Evolutionary conservation across 2,329 filamentous ascomycete genomes (phyloP), one percentile per base, ranked within the genome.

Genomic region (Tolypocladium nubicola): DNA sequence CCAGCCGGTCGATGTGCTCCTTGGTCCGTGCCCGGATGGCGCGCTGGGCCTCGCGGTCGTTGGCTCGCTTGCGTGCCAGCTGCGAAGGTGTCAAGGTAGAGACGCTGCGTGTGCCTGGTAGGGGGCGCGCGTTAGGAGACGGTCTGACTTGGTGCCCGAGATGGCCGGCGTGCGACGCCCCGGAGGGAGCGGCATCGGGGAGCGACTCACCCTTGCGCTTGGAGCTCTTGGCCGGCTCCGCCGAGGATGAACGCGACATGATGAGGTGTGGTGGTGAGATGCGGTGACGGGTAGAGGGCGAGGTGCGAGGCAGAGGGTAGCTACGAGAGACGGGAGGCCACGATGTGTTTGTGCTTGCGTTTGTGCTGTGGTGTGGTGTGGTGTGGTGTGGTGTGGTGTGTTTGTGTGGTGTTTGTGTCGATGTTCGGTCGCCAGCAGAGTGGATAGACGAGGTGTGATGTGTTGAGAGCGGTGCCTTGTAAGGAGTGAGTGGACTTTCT

Each of bases 11-110:
- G 65, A 96, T 96, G 70, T 90, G 88, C 67, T 88, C 84, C 75
- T 91, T 93, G 43, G 91, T 96, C 64, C 91, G 82, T 70, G 91
- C 89, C 54, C 91, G 81, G 61, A 96, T 96, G 47, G 89, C 89
- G 54, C 91, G 83, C 74, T 96, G 91, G 47, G 91, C 91, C 72
- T 96, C 90, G 60, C 91, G 84, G 70, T 96, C 91, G 75, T 96
- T 96, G 66, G 90, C 89, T 62, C 92, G 82, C 77, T 96, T 97
- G 71, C 91, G 88, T 37, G 88, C 89, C 59, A 96, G 82, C 73
- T 96, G 92, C 60, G 92, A 88, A 7, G 90, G 88, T 13, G 90
- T 95, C 68, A 96, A 79, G 66, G 89, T 93, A 61, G 90, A 90
- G 57, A 96, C 91, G 61, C 89, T 91, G 63, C 90, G 84, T 59